phyloP scores from a whole-genome alignment of 306 rosid species.

The Dalbergia cultrata region DNA sequence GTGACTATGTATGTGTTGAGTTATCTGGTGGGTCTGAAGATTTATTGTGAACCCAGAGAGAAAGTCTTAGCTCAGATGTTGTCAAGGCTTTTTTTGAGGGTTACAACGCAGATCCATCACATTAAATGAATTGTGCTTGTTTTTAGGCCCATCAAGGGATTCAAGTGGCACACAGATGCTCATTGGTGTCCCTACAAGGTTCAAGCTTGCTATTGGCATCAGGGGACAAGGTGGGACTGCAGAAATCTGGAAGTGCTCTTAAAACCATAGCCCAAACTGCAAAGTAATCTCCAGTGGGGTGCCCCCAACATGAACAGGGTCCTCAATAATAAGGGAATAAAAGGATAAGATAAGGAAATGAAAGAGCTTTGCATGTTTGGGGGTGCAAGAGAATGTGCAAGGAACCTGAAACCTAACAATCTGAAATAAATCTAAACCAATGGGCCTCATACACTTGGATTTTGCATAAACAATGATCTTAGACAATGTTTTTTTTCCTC shows the following conservation, averaged over 20 bases:
- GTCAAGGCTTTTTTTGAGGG: constrained; percentile 47
- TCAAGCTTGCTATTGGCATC: constrained; percentile 18
- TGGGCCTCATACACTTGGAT: constrained; percentile 47
- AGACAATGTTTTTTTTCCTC: constrained; percentile 14
- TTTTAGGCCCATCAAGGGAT: constrained; percentile 46
- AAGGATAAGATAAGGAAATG: constrained; percentile 52
- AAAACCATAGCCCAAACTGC: constrained; percentile 41
- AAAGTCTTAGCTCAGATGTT: constrained; percentile 42
- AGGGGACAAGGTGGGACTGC: constrained; percentile 56
- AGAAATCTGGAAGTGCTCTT: constrained; percentile 43
- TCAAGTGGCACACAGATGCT: constrained; percentile 34
- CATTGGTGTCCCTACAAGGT: constrained; percentile 55
- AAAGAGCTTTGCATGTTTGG: constrained; percentile 35
- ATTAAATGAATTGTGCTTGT: constrained; percentile 32
- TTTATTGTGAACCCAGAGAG: constrained; percentile 42
- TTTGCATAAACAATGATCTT: constrained; percentile 39
- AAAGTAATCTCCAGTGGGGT: constrained; percentile 49
- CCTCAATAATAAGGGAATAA: constrained; percentile 39
- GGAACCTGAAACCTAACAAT: constrained; percentile 42
- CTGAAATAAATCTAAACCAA: constrained; percentile 17
- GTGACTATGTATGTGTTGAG: constrained; percentile 6
- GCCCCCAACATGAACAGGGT: constrained; percentile 19
- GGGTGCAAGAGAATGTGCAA: constrained; percentile 50
- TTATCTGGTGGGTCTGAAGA: constrained; percentile 37
- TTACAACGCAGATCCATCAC: constrained; percentile 38